Conservation (phyloP, 768 basidiomycete species). For the Lactifluus piperatus region DNA sequence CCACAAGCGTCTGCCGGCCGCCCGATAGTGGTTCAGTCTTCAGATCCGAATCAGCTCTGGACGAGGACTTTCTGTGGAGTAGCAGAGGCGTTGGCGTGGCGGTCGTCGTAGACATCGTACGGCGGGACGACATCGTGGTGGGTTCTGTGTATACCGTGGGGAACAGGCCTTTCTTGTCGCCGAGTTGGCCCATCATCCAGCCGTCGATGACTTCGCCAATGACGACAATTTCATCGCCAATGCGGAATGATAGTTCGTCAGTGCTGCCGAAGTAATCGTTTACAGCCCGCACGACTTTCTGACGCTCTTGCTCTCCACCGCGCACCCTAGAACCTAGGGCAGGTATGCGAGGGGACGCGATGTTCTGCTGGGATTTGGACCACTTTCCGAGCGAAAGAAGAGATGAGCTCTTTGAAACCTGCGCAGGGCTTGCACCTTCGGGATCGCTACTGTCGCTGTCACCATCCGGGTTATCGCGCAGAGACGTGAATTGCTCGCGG, state of each 20-base stretch:
- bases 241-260: constrained; percentile 70
- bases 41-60: neutral
- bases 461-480: constrained; percentile 38
- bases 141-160: constrained; percentile 66
- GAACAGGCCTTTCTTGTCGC: constrained; percentile 71
- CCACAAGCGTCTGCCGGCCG: constrained; percentile 15
- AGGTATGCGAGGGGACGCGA: constrained; percentile 6
- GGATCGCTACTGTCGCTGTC: constrained; percentile 27
- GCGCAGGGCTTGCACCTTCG: constrained; percentile 23
- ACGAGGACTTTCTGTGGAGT: constrained; percentile 10
- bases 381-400: constrained; percentile 17
- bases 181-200: constrained; percentile 83
- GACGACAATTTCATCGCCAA: constrained; percentile 69
- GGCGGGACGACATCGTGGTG: constrained; percentile 27
- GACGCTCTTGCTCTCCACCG: constrained; percentile 2
- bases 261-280: constrained; percentile 67
- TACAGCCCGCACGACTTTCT: constrained; percentile 51
- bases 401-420: constrained; percentile 2
- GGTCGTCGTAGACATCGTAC: constrained; percentile 23
- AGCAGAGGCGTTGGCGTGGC: constrained; percentile 2
- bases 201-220: constrained; percentile 76
- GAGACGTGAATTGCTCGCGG: constrained; percentile 47
- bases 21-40: constrained; percentile 8
- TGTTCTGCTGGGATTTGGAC: constrained; percentile 9
- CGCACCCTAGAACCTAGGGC: constrained; percentile 30